Evolutionary conservation across 108 stramenopile species (phyloP), one percentile per base, ranked within the genome.

Genomic region (Cyclotella cryptica): DNA sequence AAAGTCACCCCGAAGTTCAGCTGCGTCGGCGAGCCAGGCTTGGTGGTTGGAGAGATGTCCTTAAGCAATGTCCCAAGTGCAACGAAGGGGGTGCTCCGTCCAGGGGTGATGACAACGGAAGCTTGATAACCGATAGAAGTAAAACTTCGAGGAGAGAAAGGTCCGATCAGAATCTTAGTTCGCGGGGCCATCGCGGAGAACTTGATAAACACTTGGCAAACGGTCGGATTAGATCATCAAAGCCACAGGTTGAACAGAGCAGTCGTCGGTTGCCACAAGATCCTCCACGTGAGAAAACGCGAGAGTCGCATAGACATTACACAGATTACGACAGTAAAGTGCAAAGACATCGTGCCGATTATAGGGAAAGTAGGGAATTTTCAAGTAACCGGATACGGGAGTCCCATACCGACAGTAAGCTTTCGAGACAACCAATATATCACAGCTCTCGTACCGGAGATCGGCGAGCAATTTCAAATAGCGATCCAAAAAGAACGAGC

Each of bases 21-120:
- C 27, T 81, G 14, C 67, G 80, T 39, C 64, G 47, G 55, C 62
- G 63, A 40, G 67, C 80, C 22, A 62, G 60, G 21, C 59, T 81
- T 46, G 80, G 80, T 43, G 80, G 80, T 30, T 81, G 80, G 80
- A 73, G 61, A 21, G 69, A 74, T 58, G 72, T 81, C 7, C 30
- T 81, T 52, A 60, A 69, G 51, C 69, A 69, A 63, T 81, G 80
- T 59, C 80, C 80, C 29, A 81, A 64, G 46, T 81, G 80, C 35
- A 60, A 66, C 46, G 64, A 65, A 22, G 22, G 40, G 12, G 53
- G 74, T 17, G 0, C 52, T 14, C 19, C 40, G 21, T 42, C 42
- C 9, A 30, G 55, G 24, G 55, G 12, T 55, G 55, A 55, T 24
- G n/a, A 55, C 24, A 55, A 55, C 24, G 55, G 21, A 14, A 61